These are phyloP conservation scores for Arachnopeziza araneosa DNA, from an alignment of 2,329 filamentous ascomycete species.

Conservation along the genomic window DNA sequence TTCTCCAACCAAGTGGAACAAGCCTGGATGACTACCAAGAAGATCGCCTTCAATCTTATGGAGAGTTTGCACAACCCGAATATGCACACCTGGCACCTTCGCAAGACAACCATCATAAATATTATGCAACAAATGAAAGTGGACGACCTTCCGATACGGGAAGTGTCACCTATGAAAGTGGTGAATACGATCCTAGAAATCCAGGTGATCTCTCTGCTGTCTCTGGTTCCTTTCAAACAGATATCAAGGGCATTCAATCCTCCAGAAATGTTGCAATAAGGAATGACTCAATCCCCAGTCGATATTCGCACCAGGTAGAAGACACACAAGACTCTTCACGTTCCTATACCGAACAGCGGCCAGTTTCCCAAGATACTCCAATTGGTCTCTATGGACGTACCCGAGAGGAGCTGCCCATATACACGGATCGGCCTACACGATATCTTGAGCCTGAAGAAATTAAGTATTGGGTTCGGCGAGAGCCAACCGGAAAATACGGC, in stretches of 20 bases:
- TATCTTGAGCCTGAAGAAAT: slow-evolving; percentile 18
- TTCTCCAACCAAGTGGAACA: slow-evolving; percentile 11
- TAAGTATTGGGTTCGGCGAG: slow-evolving; percentile 18
- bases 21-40: neutral
- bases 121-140: slow-evolving; percentile 19
- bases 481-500: slow-evolving; percentile 14
- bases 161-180: slow-evolving; percentile 15
- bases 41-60: slow-evolving; percentile 6
- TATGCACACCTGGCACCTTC: slow-evolving; percentile 22
- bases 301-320: slow-evolving; percentile 7
- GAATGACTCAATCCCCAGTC: slow-evolving; percentile 1
- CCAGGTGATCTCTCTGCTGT: slow-evolving; percentile 18
- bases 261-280: neutral
- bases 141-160: slow-evolving; percentile 7
- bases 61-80: slow-evolving; percentile 1
- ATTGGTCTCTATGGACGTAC: slow-evolving; percentile 14
- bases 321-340: slow-evolving; percentile 6
- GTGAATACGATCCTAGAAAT: slow-evolving; percentile 23
- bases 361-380: slow-evolving; percentile 6
- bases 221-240: slow-evolving; percentile 3
- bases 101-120: slow-evolving; percentile 29
- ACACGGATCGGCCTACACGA: slow-evolving; percentile 13
- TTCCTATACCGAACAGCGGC: slow-evolving; percentile 11
- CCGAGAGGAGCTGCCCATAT: slow-evolving; percentile 16
- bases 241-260: neutral